These are phyloP conservation scores for Acacia pycnantha DNA, from an alignment of 331 rosid species.

Conservation along the genomic window DNA sequence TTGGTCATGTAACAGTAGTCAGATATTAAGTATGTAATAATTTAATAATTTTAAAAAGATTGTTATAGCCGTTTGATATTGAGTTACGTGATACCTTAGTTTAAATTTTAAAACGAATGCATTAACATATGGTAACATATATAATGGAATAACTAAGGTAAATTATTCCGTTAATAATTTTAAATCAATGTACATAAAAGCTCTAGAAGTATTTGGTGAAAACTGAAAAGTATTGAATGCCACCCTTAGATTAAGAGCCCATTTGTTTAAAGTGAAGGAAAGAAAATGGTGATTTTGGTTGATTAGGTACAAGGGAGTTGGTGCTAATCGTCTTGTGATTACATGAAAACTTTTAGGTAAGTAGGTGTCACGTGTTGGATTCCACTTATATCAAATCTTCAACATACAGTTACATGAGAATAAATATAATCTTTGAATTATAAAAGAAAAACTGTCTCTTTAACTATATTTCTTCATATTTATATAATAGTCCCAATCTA, in stretches of 20 bases:
- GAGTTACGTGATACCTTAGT: neutral
- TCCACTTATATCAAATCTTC: no score
- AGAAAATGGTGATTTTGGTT: neutral
- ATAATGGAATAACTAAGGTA: neutral
- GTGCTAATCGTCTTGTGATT: no score
- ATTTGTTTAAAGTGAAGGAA: no score
- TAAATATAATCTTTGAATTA: no score
- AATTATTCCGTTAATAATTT: neutral
- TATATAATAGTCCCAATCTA: no score
- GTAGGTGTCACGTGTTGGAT: no score
- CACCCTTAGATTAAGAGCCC: neutral
- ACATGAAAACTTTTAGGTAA: no score
- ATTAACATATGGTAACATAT: no score
- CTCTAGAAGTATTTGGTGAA: neutral
- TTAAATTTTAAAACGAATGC: no score
- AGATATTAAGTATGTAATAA: neutral
- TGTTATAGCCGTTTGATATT: neutral
- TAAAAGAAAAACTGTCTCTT: no score
- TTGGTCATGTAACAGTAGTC: neutral
- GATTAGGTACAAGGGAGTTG: neutral
- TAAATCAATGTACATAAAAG: neutral
- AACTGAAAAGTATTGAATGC: neutral
- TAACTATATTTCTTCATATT: no score
- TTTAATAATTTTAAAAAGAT: neutral
- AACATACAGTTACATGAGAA: no score